Base-by-base conservation (phyloP, 169 alveolate species). In the Cryptosporidium sp. region DNA sequence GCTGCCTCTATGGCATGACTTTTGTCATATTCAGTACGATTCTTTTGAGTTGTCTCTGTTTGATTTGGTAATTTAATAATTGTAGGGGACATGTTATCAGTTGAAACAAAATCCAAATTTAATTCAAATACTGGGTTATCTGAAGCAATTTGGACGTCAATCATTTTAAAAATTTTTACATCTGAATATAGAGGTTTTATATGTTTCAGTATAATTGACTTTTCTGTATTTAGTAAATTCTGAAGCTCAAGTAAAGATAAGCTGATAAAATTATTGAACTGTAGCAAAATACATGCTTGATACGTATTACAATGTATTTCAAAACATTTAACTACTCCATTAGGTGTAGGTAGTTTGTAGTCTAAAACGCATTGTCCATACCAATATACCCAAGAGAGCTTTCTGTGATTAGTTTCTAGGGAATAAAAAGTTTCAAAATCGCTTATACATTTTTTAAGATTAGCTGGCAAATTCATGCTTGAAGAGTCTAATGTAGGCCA, bases 1-100 rank as follows among this genome's bases (percentile, higher is more conserved):
- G 97, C 97, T 21, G 98, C 98, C 80, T 96, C 97, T 52, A 96
- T 94, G 43, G 98, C 97, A n/a, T 93, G 92, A 39, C 96, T 92
- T 51, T 97, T 93, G 70, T 96, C 98, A 58, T 95, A 97, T 80
- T 94, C 94, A 18, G 91, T 92, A 29, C 74, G 75, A 41, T 70
- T 91, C 92, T 85, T 67, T 70, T 8, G 41, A 23, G 91, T 48
- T 71, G 59, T 52, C 91, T 87, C 93, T 92, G 45, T 91, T 91
- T 41, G 91, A 39, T n/a, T 39, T 65, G 80, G 96, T 92, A 21
- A 84, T 62, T 37, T 43, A 7, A 80, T 26, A 8, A 65, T 35
- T 65, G 31, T 65, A 2, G 67, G 67, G 23, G 52, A 23, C 4
- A 31, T 12, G 41, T 21, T 23, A 29, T 59, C 31, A 14, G 10